These are phyloP conservation scores for Carex littledalei DNA, from an alignment of 176 grass and related monocot genomes.

Conservation along the genomic window DNA sequence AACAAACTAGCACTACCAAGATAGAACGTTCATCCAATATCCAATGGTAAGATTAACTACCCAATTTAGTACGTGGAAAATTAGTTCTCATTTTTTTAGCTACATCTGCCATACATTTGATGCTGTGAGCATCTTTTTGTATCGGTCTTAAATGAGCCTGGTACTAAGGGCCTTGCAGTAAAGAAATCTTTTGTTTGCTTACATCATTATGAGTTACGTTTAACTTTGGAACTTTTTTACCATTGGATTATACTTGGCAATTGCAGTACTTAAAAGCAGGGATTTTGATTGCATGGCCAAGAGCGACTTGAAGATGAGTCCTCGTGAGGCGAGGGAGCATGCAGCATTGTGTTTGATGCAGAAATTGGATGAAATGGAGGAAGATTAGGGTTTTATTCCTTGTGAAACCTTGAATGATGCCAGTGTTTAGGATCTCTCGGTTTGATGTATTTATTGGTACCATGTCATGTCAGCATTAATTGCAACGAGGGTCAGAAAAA, in stretches of 20 bases:
- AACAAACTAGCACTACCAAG: constrained; percentile 18
- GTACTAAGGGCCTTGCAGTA: neutral
- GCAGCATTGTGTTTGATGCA: neutral
- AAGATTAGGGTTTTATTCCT: constrained; percentile 9
- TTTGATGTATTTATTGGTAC: neutral
- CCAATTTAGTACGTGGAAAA: neutral
- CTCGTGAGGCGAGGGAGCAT: constrained; percentile 7
- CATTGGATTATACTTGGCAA: constrained; percentile 2
- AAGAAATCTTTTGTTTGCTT: neutral
- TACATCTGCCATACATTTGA: neutral
- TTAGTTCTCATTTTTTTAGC: neutral
- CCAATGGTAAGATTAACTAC: constrained; percentile 1
- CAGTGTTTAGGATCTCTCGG: neutral
- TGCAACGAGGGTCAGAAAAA: neutral
- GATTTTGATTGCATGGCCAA: neutral
- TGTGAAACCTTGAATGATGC: neutral
- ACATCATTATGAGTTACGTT: neutral
- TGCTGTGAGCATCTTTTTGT: neutral
- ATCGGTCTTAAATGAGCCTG: neutral
- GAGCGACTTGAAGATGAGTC: neutral
- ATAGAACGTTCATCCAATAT: neutral
- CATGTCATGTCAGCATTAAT: neutral
- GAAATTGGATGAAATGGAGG: neutral
- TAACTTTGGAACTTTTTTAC: no score
- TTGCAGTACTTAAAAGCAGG: neutral